Evolutionary conservation across 192 early-diverging fungal species (phyloP).

Genomic region (Dispira parvispora): DNA sequence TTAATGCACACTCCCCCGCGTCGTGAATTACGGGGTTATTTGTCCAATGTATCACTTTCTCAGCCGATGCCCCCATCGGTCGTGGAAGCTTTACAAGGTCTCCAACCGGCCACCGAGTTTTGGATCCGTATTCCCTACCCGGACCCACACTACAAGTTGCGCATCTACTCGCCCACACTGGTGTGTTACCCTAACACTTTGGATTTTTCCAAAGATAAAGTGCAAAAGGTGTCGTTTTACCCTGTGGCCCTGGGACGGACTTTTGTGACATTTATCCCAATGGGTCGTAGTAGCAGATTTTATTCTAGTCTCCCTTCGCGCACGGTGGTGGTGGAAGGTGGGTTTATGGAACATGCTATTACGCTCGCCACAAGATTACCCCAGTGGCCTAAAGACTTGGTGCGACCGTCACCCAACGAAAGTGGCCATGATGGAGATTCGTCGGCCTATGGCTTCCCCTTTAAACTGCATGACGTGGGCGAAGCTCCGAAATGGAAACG

Average conservation of each 20-base stretch:
- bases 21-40: background rate
- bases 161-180: background rate
- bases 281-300: conserved; percentile 2
- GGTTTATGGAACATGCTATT: conserved; percentile 29
- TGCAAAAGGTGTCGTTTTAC: background rate
- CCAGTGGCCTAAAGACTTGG: background rate
- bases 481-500: background rate
- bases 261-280: background rate
- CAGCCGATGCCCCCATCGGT: background rate
- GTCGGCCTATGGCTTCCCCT: background rate
- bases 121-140: conserved; percentile 6
- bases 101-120: background rate
- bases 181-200: background rate
- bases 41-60: background rate
- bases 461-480: background rate
- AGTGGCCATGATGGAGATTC: background rate
- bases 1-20: background rate
- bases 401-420: background rate
- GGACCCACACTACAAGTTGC: background rate
- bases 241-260: background rate
- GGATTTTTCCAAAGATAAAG: background rate
- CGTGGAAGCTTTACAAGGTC: background rate
- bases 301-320: conserved; percentile 16
- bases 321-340: conserved; percentile 26
- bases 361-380: conserved; percentile 15